These are phyloP conservation scores for Meredithiella fracta DNA, from an alignment of 2,329 filamentous ascomycete species.

Conservation along the genomic window DNA sequence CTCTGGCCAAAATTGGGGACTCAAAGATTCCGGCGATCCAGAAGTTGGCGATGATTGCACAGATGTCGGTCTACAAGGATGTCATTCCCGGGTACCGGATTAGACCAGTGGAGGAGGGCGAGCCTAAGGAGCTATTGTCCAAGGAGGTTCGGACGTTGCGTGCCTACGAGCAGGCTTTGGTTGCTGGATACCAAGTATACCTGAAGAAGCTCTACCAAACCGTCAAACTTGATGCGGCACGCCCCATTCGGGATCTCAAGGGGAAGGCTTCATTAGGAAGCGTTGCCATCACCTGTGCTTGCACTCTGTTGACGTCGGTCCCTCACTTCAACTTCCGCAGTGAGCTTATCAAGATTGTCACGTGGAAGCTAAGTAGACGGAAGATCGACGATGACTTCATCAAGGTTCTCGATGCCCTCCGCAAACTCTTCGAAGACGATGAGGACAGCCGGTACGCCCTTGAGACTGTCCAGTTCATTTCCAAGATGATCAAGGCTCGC, in stretches of 20 bases:
- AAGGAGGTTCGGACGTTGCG: slow-evolving; percentile 78
- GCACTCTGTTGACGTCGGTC: slow-evolving; percentile 61
- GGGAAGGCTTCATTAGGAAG: slow-evolving; percentile 38
- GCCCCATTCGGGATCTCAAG: slow-evolving; percentile 6
- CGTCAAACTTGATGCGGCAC: slow-evolving; percentile 38
- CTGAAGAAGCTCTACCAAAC: slow-evolving; percentile 57
- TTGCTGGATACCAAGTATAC: slow-evolving; percentile 72
- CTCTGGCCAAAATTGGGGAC: slow-evolving; percentile 55
- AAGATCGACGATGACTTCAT: slow-evolving; percentile 57
- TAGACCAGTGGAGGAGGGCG: slow-evolving; percentile 58
- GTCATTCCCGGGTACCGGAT: slow-evolving; percentile 94
- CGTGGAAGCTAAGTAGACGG: slow-evolving; percentile 63
- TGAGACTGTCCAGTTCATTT: slow-evolving; percentile 68
- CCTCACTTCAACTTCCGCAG: slow-evolving; percentile 94
- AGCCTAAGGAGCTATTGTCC: slow-evolving; percentile 62
- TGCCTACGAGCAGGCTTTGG: slow-evolving; percentile 72
- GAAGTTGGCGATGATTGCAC: slow-evolving; percentile 73
- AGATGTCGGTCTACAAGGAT: slow-evolving; percentile 84
- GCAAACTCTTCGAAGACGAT: slow-evolving; percentile 69
- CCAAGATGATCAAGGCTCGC: slow-evolving; percentile 88
- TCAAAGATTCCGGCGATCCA: slow-evolving; percentile 57
- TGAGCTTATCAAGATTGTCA: slow-evolving; percentile 74
- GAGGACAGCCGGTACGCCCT: slow-evolving; percentile 79
- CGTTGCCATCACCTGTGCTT: slow-evolving; percentile 73
- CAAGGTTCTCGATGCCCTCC: slow-evolving; percentile 62